These are phyloP conservation scores for Luzula sylvatica DNA, from an alignment of 176 grass and related monocot genomes.

Conservation along the genomic window DNA sequence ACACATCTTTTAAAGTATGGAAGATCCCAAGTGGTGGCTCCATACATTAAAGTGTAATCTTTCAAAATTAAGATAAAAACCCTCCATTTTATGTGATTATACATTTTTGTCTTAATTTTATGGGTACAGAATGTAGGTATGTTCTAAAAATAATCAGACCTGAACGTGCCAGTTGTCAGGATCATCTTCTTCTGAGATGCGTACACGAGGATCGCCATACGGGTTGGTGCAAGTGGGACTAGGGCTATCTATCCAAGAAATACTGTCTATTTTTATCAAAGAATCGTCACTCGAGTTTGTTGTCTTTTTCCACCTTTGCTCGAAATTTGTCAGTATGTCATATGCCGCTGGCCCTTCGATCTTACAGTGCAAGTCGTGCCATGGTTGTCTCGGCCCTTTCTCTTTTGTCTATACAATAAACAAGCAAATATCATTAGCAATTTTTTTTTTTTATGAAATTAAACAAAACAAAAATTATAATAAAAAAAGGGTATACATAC, in stretches of 20 bases:
- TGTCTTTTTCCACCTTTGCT: slow-evolving; percentile 87
- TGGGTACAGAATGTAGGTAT: too few relatives aligned
- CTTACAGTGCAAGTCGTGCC: slow-evolving; percentile 94
- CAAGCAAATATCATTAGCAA: too few relatives aligned
- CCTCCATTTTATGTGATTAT: too few relatives aligned
- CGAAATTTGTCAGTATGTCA: slow-evolving; percentile 82
- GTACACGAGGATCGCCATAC: slow-evolving; percentile 33
- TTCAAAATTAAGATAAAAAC: too few relatives aligned
- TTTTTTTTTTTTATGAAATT: too few relatives aligned
- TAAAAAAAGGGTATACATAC: slow-evolving; percentile 16
- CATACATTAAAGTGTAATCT: too few relatives aligned
- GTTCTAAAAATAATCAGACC: too few relatives aligned
- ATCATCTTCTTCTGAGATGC: background rate
- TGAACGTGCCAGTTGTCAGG: background rate
- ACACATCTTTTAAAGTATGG: too few relatives aligned
- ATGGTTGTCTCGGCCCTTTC: slow-evolving; percentile 67
- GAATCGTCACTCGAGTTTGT: slow-evolving; percentile 68
- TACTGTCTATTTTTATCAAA: slow-evolving; percentile 67
- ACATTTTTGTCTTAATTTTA: too few relatives aligned
- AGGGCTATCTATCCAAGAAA: slow-evolving; percentile 97
- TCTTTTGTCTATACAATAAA: background rate
- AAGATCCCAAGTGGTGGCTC: too few relatives aligned
- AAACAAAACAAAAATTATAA: background rate
- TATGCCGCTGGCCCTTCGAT: slow-evolving; percentile 83
- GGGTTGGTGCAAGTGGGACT: too few relatives aligned